Conservation (phyloP, 1,284 basidiomycete species). For the Macrocystidia cucumis region DNA sequence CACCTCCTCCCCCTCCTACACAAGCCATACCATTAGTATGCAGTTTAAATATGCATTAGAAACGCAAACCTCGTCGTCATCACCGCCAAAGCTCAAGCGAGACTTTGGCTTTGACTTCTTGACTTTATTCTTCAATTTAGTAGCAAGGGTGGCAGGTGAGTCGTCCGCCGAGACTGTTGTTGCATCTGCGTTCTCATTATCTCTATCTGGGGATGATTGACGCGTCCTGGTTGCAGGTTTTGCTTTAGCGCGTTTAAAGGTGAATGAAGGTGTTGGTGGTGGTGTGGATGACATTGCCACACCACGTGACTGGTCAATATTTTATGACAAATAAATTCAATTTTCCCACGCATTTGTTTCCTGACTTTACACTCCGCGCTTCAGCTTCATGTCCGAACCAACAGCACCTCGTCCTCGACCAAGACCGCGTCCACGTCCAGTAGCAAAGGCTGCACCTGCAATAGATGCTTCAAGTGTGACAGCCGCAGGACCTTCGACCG, state of each 20-base stretch:
- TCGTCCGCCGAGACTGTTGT: conserved; percentile 19
- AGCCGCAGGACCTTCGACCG: conserved; percentile 14
- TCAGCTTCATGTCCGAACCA: conserved; percentile 25
- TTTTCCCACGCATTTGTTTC: conserved; percentile 43
- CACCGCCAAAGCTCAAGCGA: conserved; percentile 76
- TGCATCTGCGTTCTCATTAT: conserved; percentile 17
- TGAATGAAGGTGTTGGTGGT: conserved; percentile 24
- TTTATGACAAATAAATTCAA: conserved; percentile 15
- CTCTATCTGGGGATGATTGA: conserved; percentile 29
- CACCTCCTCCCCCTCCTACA: conserved; percentile 48
- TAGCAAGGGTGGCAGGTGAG: conserved; percentile 48
- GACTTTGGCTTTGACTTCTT: conserved; percentile 59
- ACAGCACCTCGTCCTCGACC: conserved; percentile 27
- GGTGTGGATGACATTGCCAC: conserved; percentile 20
- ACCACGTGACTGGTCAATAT: conserved; percentile 26
- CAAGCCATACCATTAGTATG: conserved; percentile 17
- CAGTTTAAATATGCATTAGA: conserved; percentile 11
- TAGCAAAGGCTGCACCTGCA: conserved; percentile 21
- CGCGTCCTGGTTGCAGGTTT: conserved; percentile 46
- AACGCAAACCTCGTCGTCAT: conserved; percentile 66
- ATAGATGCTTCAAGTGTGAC: conserved; percentile 6
- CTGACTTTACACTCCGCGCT: conserved; percentile 16
- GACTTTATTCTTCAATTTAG: conserved; percentile 62
- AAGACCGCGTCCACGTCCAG: conserved; percentile 44
- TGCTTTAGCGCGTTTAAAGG: conserved; percentile 48